Percentiles rank a stretch among this genome's conserved stretches.
Conservation (phyloP, 2,329 filamentous ascomycete species). For the Fusarium napiforme region DNA sequence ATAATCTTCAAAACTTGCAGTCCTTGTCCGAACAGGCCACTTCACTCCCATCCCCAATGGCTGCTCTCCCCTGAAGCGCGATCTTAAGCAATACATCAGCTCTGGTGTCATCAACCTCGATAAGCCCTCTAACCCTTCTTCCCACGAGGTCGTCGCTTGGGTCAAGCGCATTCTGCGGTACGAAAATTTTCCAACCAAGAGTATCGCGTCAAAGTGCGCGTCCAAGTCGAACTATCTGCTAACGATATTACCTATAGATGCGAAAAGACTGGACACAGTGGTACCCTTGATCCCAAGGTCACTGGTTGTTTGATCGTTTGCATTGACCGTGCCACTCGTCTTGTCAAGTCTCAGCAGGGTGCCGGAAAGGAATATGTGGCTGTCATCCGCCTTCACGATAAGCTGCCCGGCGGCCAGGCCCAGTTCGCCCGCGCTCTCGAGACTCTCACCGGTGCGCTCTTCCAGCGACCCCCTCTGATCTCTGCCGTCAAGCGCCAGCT, state of each 20-base stretch:
- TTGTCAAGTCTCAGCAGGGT: constrained; percentile 98
- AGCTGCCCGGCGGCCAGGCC: constrained; percentile 89
- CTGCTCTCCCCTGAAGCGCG: constrained; percentile 89
- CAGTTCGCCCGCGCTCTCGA: constrained; percentile 95
- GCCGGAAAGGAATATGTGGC: constrained; percentile 99
- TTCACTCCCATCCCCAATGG: constrained; percentile 97
- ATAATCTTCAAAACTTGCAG: constrained; percentile 56
- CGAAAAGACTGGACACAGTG: constrained; percentile 98
- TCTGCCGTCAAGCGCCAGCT: constrained; percentile 99
- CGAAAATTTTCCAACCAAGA: constrained; percentile 37
- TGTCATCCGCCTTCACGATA: constrained; percentile 94
- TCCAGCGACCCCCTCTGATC: constrained; percentile 91
- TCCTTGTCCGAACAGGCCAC: constrained; percentile 92
- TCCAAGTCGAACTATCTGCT: constrained; percentile 12
- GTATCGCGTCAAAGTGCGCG: constrained; percentile 24
- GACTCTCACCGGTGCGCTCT: constrained; percentile 94
- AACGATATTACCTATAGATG: constrained; percentile 43
- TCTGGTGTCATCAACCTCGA: constrained; percentile 96
- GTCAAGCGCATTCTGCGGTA: constrained; percentile 96
- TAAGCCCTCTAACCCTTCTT: constrained; percentile 92
- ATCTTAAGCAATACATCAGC: constrained; percentile 96
- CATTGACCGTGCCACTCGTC: constrained; percentile 94
- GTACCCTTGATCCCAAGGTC: constrained; percentile 97
- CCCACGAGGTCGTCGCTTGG: constrained; percentile 99
- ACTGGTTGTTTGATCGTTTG: constrained; percentile 95